Base-by-base conservation (phyloP, 345 rosid species). In the Aquilaria sinensis region DNA sequence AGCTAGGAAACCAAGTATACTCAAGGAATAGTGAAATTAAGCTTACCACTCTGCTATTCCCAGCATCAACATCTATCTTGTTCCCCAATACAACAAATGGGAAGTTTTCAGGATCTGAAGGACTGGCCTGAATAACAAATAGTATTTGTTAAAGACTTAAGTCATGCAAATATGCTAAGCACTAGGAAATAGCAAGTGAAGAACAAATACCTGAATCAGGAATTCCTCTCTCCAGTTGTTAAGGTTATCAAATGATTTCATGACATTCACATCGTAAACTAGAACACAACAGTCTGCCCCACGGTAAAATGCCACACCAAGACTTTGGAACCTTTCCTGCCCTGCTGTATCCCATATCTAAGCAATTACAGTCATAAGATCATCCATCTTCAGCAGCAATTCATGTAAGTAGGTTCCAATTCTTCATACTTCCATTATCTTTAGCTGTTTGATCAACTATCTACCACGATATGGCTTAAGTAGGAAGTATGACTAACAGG, bases 261-360 rank as follows among this genome's bases (percentile, higher is more conserved):
- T 79, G 33, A 85, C 86, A 69, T 90, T 90, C 32, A 89, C 96
- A 81, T 89, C 94, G 59, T 89, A 66, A 16, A 86, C 94, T 58
- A 90, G 96, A 67, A 90, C 96, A 69, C 96, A 90, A 57, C 96
- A 87, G 69, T 90, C 96, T 1, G 96, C 96, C 15, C 96, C 94
- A 55, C 96, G 72, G 66, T 89, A 89, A 62, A 90, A 90, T 5
- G 96, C 94, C 11, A 90, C 96, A 52, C 92, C 96, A 7, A 90
- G 85, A 63, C 96, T 90, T 61, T 90, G 97, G 60, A 90, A 90
- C 57, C 97, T 80, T 62, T 90, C 97, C 76, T 90, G 97, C 12
- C 97, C 94, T 8, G 97, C 92, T 23, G 97, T 90, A 72, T 90
- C 97, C 97, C 97, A 90, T 68, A 90, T 85, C 96, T 83, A 69